These are phyloP conservation scores for Polychaeton citri DNA, from an alignment of 2,329 filamentous ascomycete species.

Conservation along the genomic window DNA sequence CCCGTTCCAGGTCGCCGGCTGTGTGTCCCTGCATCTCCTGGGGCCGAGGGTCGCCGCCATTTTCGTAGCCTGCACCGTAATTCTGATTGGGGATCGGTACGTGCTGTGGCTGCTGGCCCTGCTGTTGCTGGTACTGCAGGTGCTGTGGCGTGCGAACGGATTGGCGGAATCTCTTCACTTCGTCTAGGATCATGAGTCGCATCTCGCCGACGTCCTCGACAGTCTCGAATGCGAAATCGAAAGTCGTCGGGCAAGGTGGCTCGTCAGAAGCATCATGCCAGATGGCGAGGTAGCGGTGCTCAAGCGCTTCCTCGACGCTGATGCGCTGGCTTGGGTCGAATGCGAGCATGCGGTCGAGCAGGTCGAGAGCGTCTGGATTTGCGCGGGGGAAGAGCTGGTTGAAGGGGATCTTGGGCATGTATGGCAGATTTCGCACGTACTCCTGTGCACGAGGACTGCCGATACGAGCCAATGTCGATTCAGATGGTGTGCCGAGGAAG, in stretches of 20 bases:
- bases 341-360: conserved; percentile 92
- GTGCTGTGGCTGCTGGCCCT: conserved; percentile 25
- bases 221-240: conserved; percentile 98
- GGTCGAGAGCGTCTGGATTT: conserved; percentile 88
- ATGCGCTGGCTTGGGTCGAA: conserved; percentile 93
- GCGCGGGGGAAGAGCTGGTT: conserved; percentile 78
- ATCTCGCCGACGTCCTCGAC: conserved; percentile 89
- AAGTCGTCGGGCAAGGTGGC: conserved; percentile 81
- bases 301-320: conserved; percentile 84
- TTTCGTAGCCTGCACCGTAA: conserved; percentile 43
- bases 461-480: conserved; percentile 86
- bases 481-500: conserved; percentile 91
- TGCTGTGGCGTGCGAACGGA: conserved; percentile 29
- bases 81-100: conserved; percentile 48
- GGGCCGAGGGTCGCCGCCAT: conserved; percentile 39
- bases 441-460: conserved; percentile 92
- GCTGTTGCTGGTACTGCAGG: conserved; percentile 30
- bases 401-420: conserved; percentile 64
- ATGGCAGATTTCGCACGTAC: conserved; percentile 71
- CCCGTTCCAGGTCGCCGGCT: conserved; percentile 50
- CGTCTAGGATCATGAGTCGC: conserved; percentile 94
- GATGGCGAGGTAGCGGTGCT: conserved; percentile 92
- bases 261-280: conserved; percentile 98
- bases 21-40: conserved; percentile 48
- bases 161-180: conserved; percentile 72